Conservation (phyloP, 2,329 filamentous ascomycete genomes). For the Colletotrichum liriopes region DNA sequence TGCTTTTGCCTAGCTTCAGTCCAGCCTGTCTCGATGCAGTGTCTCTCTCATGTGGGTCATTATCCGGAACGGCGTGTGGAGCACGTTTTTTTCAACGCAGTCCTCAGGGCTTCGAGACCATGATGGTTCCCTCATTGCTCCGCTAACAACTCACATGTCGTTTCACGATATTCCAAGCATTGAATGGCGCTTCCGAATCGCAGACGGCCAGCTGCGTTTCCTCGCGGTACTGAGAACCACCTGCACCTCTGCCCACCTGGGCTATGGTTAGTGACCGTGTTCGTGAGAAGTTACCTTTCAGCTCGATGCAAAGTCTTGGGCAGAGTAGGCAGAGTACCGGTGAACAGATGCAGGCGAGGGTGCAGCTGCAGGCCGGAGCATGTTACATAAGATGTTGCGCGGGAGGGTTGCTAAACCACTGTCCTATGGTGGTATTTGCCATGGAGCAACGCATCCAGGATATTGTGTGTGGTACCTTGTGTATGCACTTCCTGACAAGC, state of each 20-base stretch:
- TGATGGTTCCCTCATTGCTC: constrained; percentile 3
- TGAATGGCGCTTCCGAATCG: not conserved
- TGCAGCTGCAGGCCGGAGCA: constrained; percentile 26
- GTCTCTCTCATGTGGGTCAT: constrained; percentile 6
- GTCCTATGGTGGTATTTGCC: constrained; percentile 16
- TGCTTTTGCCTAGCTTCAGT: not conserved
- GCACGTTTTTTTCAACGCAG: constrained; percentile 5
- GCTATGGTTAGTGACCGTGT: constrained; percentile 1
- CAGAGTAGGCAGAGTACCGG: not conserved
- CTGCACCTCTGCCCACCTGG: not conserved
- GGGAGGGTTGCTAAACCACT: constrained; percentile 22
- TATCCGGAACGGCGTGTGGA: constrained; percentile 17
- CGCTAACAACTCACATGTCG: constrained; percentile 15
- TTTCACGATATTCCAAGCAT: not conserved
- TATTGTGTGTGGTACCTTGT: constrained; percentile 1
- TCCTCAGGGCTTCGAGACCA: constrained; percentile 3
- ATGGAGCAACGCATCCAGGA: constrained; percentile 6
- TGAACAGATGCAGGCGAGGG: constrained; percentile 24
- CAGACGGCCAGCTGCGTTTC: constrained; percentile 10
- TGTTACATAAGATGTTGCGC: constrained; percentile 12
- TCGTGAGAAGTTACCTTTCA: constrained; percentile 2
- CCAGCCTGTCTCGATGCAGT: constrained; percentile 11
- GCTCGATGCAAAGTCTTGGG: not conserved
- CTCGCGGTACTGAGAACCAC: constrained; percentile 1
- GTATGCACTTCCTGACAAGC: not conserved